Base-by-base conservation (phyloP, 2,329 filamentous ascomycete genomes). In the Microdochium paspali region DNA sequence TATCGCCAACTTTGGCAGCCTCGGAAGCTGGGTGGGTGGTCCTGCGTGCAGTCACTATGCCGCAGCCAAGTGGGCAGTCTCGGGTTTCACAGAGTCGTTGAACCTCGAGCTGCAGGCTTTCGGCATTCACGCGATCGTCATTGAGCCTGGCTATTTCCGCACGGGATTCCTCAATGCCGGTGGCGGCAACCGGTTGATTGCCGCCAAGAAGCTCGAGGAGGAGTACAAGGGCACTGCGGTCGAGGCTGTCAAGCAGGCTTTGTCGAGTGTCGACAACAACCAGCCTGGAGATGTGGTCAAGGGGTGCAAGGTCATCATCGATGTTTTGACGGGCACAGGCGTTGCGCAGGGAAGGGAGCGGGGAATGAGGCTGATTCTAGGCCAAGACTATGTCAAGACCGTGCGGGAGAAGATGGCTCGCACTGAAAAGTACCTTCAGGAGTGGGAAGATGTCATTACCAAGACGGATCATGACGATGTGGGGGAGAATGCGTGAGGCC, bases 281-380 rank as follows among this genome's bases (percentile, higher is more conserved):
- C 77, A 82, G 61, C 69, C 65, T 0, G 79, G 79, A 0, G 77
- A 83, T 55, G 68, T 77, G 3, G 61, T 59, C 18, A 80, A 80
- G 64, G 79, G 73, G 0, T 63, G 65, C 7, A 66, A 62, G 48
- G 67, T 76, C 1, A 64, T 80, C 24, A 67, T 82, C 4, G 79
- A 84, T 52, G 64, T 79, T 13, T 53, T 84, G 53, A 79, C 73
- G 7, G 64, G 64, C 40, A 68, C 63, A 2, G 78, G 77, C 0
- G 63, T 64, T 23, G 74, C 66, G 2, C 47, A 56, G 50, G 77
- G 74, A 0, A 73, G 60, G 52, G 66, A 71, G 20, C 62, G 83
- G 2, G 80, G 79, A 0, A 53, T 73, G 13, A 63, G 79, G 24
- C 54, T 84, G 44, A 62, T 71, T n/a, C 59, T 84, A 35, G 81